Base-by-base conservation (phyloP, 306 rosid species). In the Hylodesmum podocarpum region DNA sequence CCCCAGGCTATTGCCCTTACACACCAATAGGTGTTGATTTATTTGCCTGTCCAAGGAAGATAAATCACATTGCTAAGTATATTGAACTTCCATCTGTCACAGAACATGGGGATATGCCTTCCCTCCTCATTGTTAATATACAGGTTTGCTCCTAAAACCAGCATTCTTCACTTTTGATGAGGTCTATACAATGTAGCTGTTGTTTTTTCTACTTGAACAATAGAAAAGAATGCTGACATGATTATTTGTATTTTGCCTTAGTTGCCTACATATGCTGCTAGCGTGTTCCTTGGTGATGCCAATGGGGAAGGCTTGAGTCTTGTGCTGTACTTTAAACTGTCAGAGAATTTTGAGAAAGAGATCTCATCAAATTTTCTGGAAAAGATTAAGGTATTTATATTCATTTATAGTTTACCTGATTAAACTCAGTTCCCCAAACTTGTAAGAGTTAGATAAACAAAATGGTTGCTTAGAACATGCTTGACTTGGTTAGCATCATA, bases 241-340 rank as follows among this genome's bases (percentile, higher is more conserved):
- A 28, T 58, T 59, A 13, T 77, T 72, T 55, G 78, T 47, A 6
- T 71, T 25, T 50, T 80, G 31, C 46, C 27, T 24, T 84, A 94
- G 98, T 77, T 94, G 71, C 98, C 98, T 19, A 85, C 92, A 41
- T 94, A 94, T 85, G 90, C 96, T 55, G 91, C 95, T 62, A 62
- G 91, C 4, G 75, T 94, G 86, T 94, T 92, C 85, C 75, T 78
- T 6, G 95, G 98, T 50, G 96, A 92, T 15, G 84, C 80, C 31
- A 71, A 89, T 41, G 98, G 98, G 4, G 97, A 94, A 85, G 95
- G 98, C 80, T 83, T 94, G 93, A 92, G 93, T 80, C 96, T 94
- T 78, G 97, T 94, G 2, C 78, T 94, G 49, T 92, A 92, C 79
- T 94, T 94, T 61, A 92, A 79, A 81, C 72, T 92, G 44, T 85